Base-by-base conservation (phyloP, 2,329 filamentous ascomycete genomes). In the Colletotrichum kahawae region DNA sequence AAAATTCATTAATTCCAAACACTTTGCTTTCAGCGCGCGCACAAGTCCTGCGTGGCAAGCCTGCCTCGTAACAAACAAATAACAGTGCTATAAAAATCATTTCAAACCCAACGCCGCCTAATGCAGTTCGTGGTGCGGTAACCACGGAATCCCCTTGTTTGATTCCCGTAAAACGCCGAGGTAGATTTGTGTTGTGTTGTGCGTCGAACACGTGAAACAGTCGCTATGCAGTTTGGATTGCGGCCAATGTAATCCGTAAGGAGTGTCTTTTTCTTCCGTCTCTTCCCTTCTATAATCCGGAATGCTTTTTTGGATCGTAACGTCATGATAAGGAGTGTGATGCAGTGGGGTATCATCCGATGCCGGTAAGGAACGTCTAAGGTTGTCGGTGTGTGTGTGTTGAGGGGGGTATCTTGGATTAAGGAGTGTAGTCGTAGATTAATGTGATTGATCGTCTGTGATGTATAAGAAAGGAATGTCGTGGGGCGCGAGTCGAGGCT, bases 141-240 rank as follows among this genome's bases (percentile, higher is more conserved):
- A 34, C 60, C 51, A 63, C 60, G 24, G 8, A 51, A 54, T 60
- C n/a, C 36, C 54, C 60, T 66, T 56, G 62, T 64, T 69, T 67
- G 68, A 43, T 60, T 62, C 72, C 72, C 56, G 18, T 62, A 56
- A 31, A 74, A 75, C 72, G 72, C 72, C 72, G 21, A 56, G 62
- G 31, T 71, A 60, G 27, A 31, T 31, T 60, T 60, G 18, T 56
- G 51, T 56, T 56, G 51, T 56, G n/a, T 75, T 67, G 27, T 67
- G 72, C 72, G 70, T 74, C 70, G 65, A 75, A 76, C 74, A 76
- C 66, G n/a, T 77, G 81, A 85, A 86, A 86, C 85, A 88, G 86
- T 87, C 88, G 88, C 88, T 89, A 90, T 90, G 88, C 88, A 89
- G 83, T 87, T 86, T 86, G 85, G 85, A 84, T 86, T 85, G 80